Base-by-base conservation (phyloP, 768 basidiomycete genomes). In the Asterophora parasitica region DNA sequence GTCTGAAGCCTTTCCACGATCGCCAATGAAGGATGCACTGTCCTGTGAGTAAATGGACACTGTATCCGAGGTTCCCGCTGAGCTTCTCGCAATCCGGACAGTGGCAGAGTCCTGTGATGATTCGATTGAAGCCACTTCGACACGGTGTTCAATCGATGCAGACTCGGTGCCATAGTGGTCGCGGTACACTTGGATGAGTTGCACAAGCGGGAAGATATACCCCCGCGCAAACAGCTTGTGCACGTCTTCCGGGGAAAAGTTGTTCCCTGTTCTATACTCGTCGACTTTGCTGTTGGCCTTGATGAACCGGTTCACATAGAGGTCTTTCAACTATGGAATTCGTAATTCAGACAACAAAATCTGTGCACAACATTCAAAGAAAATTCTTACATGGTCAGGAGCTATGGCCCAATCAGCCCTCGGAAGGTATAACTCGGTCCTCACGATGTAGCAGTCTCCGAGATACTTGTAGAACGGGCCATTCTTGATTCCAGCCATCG, bases 391-490 rank as follows among this genome's bases (percentile, higher is more conserved):
- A 20, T 47, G 33, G 30, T 46, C 43, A 30, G 42, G 37, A 26
- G 42, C 13, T 28, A 13, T 15, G 31, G 27, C 32, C 56, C 56
- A 57, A n/a, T 47, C 33, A 1, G 8, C 27, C 26, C 31, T 38
- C 19, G 45, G 4, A 31, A 57, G 53, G 20, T 42, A 28, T 8
- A 31, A 40, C 13, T 48, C 20, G 8, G 53, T 52, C 48, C 38
- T 52, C 7, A 49, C 12, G 5, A 57, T 36, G 31, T 50, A 54
- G 15, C 42, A 55, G 32, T 57, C 53, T 10, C 56, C 56, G 26
- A 55, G 16, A 16, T 49, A 50, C 26, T 49, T 48, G 36, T 46
- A 57, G 20, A 40, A 50, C 15, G 50, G 53, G 7, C 50, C 50
- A 16, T 54, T 27, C 19, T 15, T 11, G 27, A 52, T 49, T 7